Evolutionary conservation across 352 stramenopile genomes (phyloP), one percentile per base, ranked within the genome.

Genomic region (Pythium dissotocum): DNA sequence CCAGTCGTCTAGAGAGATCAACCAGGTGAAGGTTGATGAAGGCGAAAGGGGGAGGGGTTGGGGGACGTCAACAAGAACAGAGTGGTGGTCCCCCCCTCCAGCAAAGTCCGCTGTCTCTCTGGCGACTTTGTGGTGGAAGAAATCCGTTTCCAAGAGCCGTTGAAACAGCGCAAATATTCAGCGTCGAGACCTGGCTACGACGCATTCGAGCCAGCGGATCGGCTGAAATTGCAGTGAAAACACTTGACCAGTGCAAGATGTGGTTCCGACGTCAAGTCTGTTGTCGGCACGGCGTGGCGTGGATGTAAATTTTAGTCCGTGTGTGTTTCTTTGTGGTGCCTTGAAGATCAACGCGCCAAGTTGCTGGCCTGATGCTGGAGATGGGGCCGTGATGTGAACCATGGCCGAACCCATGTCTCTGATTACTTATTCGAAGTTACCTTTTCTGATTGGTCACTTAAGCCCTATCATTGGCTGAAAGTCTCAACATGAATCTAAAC

Each of bases 21-120:
- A 49, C 42, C 42, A 49, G 5, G 42, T 49, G 42, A 49, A 49
- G 42, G 42, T 49, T 49, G 42, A 26, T 26, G 42, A 49, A 49
- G 42, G 42, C 14, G 42, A 49, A 49, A 49, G 16, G 42, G 42
- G 42, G 42, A 49, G 42, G 42, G 42, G 42, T 49, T 49, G 16
- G 42, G 42, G 42, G 5, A 49, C 42, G 42, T 49, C 42, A 49
- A 49, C 42, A 24, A 49, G 16, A 49, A 49, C 42, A 26, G 42
- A 49, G 38, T 44, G 38, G 38, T 16, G 38, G 38, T 44, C 28
- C 38, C 4, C 24, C 24, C 42, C 42, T 26, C 16, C 42, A 49
- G 7, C 14, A 49, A 49, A 49, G 42, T 26, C 18, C 42, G 14
- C 42, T 49, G 42, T 49, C 42, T 49, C 42, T 49, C 42, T 49